Evolutionary conservation across 768 basidiomycete genomes (phyloP).

Genomic region (Krasilnikovozyma curviuscula): DNA sequence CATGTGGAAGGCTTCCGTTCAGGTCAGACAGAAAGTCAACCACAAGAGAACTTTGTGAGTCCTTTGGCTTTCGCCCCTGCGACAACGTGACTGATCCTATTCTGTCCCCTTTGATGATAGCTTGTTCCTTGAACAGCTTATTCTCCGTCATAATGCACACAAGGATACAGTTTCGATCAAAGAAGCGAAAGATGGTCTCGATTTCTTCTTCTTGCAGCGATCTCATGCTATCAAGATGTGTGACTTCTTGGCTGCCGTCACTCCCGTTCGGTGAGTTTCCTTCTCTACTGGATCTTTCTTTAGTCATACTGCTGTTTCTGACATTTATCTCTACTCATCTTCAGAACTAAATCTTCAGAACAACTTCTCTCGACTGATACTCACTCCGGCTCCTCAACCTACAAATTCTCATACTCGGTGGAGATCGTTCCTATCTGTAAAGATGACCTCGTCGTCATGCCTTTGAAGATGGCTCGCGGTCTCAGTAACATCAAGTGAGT

Average conservation of each 20-base stretch:
- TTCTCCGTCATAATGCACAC: conserved; percentile 88
- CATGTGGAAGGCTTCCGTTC: conserved; percentile 93
- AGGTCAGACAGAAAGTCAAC: conserved; percentile 95
- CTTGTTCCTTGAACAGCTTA: conserved; percentile 88
- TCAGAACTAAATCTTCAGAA: conserved; percentile 77
- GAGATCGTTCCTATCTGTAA: conserved; percentile 95
- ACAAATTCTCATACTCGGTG: conserved; percentile 93
- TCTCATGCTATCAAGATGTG: conserved; percentile 92
- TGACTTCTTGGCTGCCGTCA: conserved; percentile 72
- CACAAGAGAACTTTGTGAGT: conserved; percentile 99
- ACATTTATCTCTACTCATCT: neutral
- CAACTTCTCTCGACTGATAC: conserved; percentile 84
- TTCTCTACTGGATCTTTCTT: neutral
- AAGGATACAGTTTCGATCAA: conserved; percentile 47
- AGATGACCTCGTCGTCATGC: conserved; percentile 86
- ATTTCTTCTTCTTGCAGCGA: conserved; percentile 85
- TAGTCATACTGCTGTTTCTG: neutral
- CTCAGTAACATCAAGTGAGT: conserved; percentile 58
- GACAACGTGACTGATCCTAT: too few species aligned
- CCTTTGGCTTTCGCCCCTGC: too few species aligned
- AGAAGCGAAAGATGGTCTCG: conserved; percentile 82
- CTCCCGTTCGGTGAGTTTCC: conserved; percentile 55
- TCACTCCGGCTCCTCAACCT: conserved; percentile 79
- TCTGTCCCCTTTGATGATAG: too few species aligned
- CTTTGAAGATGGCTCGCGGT: conserved; percentile 56